phyloP scores from a whole-genome alignment of 2,329 filamentous ascomycete genomes.

The Fusarium anguioides region DNA sequence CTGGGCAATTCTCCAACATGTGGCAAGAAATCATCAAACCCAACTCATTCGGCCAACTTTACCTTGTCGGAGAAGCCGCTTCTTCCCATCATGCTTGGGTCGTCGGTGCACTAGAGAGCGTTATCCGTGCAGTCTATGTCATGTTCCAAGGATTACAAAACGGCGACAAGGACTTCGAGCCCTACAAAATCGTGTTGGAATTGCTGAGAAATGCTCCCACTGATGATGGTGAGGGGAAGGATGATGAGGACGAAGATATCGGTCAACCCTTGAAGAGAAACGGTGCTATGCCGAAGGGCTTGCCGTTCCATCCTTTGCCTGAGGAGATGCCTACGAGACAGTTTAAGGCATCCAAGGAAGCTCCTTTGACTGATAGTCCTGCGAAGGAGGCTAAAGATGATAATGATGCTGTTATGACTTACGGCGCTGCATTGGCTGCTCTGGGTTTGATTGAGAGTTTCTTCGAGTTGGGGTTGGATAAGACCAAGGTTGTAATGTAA shows the following conservation, averaged over 20 bases:
- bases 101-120: constrained; percentile 36
- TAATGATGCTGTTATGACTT: not conserved
- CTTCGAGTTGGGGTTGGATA: not conserved
- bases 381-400: not conserved
- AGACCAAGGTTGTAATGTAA: not conserved
- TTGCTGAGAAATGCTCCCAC: too few relatives aligned
- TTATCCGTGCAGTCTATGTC: constrained; percentile 28
- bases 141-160: constrained; percentile 23
- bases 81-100: constrained; percentile 40
- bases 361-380: not conserved
- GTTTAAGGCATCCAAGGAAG: too few relatives aligned
- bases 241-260: too few relatives aligned
- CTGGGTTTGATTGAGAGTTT: constrained; percentile 1
- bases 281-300: too few relatives aligned
- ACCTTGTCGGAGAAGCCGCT: constrained; percentile 34
- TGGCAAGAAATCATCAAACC: constrained; percentile 40
- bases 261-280: too few relatives aligned
- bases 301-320: constrained; percentile 4
- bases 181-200: too few relatives aligned
- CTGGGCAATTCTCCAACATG: constrained; percentile 37
- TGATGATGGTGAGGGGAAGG: too few relatives aligned
- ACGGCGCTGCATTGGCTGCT: not conserved
- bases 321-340: constrained; percentile 16
- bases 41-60: constrained; percentile 35
- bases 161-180: too few relatives aligned